Conservation (phyloP, 352 stramenopile genomes). For the Phytophthora tubulina region DNA sequence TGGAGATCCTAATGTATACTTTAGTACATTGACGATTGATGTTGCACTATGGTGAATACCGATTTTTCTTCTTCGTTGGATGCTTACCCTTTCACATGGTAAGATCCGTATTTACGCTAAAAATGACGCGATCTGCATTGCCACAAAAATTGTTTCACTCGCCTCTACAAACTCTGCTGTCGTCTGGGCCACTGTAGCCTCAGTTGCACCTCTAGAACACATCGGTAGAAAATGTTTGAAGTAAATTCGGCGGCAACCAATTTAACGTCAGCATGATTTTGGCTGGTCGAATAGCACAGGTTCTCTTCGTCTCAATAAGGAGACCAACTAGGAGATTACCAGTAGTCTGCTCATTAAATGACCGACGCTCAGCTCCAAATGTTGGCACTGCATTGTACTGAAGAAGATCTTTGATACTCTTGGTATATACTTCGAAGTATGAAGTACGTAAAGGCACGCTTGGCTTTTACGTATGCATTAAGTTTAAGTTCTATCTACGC, state of each 20-base stretch:
- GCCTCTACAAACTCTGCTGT: not conserved
- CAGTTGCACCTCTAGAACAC: not conserved
- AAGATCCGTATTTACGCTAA: not conserved
- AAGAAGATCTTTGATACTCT: not conserved
- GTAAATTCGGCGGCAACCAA: no score
- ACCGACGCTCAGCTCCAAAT: no score
- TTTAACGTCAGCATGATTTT: no score
- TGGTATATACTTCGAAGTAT: not conserved
- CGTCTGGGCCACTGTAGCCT: not conserved
- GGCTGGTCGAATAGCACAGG: no score
- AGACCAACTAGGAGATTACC: no score
- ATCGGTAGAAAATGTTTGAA: not conserved
- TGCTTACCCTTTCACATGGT: constrained; percentile 8
- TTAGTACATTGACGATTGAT: not conserved
- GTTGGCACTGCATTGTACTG: no score
- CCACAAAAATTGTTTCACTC: not conserved
- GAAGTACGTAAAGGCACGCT: not conserved
- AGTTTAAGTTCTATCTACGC: constrained; percentile 21
- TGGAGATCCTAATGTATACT: no score
- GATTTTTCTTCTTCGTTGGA: constrained; percentile 8
- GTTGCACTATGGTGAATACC: not conserved
- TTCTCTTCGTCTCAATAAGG: no score
- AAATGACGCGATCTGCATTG: not conserved
- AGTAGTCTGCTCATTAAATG: no score
- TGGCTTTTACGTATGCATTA: constrained; percentile 8